Base-by-base conservation (phyloP, 495 filamentous ascomycete species). In the Lasiosphaeris hirsuta region DNA sequence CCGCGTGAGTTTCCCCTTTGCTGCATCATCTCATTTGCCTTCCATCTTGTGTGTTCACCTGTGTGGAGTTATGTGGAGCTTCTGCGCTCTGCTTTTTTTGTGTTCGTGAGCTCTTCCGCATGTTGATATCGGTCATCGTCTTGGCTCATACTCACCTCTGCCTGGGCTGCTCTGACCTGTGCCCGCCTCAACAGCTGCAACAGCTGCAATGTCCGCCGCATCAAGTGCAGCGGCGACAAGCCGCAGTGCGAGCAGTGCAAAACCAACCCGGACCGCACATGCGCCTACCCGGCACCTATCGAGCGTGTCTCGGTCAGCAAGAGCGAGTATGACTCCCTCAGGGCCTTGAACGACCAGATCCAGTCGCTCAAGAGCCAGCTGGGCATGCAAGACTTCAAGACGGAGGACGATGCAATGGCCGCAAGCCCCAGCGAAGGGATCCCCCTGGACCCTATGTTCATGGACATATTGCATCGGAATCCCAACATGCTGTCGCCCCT, bases 201-300 rank as follows among this genome's bases (percentile, higher is more conserved):
- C 57, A 63, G 60, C 53, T 77, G 74, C 68, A 77, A 77, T 61
- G 62, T 76, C 18, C 67, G 69, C 13, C 72, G 73, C 48, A 71
- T 73, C 59, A 77, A 74, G 51, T 77, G 74, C 59, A 71, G 63
- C n/a, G 74, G 74, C 33, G 58, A 69, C 0, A 49, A 49, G 23
- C 74, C 74, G 23, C 23, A 30, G 1, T 77, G 74, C 57, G 34
- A 46, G 8, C 68, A 71, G 51, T 76, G 75, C 57, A 30, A 30
- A 30, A 35, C 54, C 15, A 54, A 18, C 38, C 23, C 63, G 9
- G 50, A 60, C 46, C 63, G 72, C 36, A 54, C 61, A 2, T 77
- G 74, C 56, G 51, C 57, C 18, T 77, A 75, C 54, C 73, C 74
- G 7, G 50, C 51, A 43, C 45, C 61, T 3, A 37, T 63, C 14